These are phyloP conservation scores for Kwoniella sp. DNA, from an alignment of 768 basidiomycete genomes.

Conservation along the genomic window DNA sequence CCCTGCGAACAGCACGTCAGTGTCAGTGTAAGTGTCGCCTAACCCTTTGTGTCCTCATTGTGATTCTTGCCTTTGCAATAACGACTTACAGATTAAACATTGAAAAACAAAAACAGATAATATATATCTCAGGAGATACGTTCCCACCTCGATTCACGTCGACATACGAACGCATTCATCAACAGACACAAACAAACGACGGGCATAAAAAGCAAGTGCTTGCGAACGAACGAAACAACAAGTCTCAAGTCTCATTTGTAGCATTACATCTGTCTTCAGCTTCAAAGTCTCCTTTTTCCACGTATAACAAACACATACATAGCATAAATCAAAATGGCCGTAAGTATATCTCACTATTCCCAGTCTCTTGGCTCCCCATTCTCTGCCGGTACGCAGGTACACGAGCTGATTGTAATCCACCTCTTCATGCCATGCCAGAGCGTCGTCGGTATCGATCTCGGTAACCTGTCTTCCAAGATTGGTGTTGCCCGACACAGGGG, in stretches of 20 bases:
- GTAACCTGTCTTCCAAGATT: constrained; percentile 88
- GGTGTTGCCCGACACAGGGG: constrained; percentile 93
- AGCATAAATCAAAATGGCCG: constrained; percentile 22
- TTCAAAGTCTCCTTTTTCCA: not conserved
- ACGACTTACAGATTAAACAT: no score
- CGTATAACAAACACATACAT: not conserved
- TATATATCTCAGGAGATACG: not conserved
- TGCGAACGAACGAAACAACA: not conserved
- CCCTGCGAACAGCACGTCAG: not conserved
- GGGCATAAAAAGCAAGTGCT: not conserved
- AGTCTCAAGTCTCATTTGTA: not conserved
- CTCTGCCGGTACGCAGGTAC: no score
- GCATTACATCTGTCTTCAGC: no score
- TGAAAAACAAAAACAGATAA: no score
- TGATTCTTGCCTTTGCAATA: not conserved
- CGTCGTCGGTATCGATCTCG: constrained; percentile 94
- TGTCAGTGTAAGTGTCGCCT: not conserved
- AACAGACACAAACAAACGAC: not conserved
- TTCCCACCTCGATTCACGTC: constrained; percentile 1
- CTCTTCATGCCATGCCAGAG: constrained; percentile 30
- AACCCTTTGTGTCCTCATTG: not conserved
- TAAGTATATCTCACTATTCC: no score
- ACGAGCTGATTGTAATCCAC: no score
- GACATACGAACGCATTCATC: not conserved
- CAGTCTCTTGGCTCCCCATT: no score